These are phyloP conservation scores for Phytophthora ohioensis DNA, from an alignment of 352 stramenopile genomes.

Conservation along the genomic window DNA sequence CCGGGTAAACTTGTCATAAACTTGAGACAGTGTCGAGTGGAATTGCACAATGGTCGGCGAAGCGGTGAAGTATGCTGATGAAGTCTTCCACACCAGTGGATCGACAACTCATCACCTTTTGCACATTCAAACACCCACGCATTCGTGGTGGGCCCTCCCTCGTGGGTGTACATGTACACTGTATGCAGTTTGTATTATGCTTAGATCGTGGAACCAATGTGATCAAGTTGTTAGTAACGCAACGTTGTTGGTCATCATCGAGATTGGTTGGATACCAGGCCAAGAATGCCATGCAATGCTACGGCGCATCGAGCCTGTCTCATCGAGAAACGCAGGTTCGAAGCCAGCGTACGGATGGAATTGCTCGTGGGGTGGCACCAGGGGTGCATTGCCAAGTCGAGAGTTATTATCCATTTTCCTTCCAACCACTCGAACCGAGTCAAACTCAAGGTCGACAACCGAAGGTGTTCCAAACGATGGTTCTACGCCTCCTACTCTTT, in stretches of 20 bases:
- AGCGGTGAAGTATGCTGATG: too few relatives aligned
- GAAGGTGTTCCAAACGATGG: not conserved
- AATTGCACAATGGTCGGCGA: too few relatives aligned
- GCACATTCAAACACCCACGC: too few relatives aligned
- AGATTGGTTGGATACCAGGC: constrained; percentile 3
- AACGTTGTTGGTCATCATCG: constrained; percentile 4
- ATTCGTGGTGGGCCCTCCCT: too few relatives aligned
- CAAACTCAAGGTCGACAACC: not conserved
- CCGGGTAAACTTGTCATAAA: too few relatives aligned
- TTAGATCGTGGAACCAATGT: not conserved
- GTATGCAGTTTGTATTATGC: too few relatives aligned
- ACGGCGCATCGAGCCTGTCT: not conserved
- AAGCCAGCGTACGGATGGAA: not conserved
- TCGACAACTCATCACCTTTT: too few relatives aligned
- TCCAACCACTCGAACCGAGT: constrained; percentile 1
- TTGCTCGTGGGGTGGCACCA: not conserved
- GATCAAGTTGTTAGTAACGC: not conserved
- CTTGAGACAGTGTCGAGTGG: too few relatives aligned
- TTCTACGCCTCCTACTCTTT: not conserved
- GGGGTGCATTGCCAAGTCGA: not conserved
- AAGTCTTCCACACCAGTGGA: too few relatives aligned
- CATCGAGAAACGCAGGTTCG: not conserved
- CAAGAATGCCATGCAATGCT: not conserved
- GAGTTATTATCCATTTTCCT: constrained; percentile 6
- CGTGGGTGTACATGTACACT: too few relatives aligned